Evolutionary conservation across 176 grass and related monocot species (phyloP), one percentile per base, ranked within the genome.

Genomic region (Dactylis glomerata): DNA sequence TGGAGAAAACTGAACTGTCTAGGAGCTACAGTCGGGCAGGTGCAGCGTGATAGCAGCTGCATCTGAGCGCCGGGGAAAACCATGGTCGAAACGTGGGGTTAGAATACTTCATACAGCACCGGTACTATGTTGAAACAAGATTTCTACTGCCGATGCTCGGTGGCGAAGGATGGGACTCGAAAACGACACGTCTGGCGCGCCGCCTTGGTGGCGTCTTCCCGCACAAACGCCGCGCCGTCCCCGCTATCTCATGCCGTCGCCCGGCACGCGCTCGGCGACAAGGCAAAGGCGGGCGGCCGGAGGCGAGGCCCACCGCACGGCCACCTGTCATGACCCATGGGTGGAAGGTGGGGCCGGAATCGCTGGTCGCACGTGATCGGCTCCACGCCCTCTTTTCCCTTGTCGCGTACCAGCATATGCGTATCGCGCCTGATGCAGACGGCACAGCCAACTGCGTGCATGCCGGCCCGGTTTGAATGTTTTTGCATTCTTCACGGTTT

Each of bases 291-390:
- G 49, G 24, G 15, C 59, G 11, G 33, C 19, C n/a, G 1, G 46
- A 50, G 64, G 24, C 76, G 78, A 63, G 47, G 52, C 79, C 69
- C 85, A 81, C 57, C 85, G 70, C 70, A 87, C n/a, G 61, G 50
- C 51, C 86, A 88, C 74, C 73, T 73, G 86, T 68, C 86, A 38
- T 59, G 8, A 2, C 5, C 19, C 20, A 58, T 9, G 76, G 46
- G 57, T 28, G 23, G 3, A 59, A 26, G 23, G 56, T 26, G 57
- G 57, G 57, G 55, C 22, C 1, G 22, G 0, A 15, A 62, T 30
- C 58, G 70, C 38, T 68, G 86, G 10, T 10, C 38, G 49, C 86
- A 71, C 73, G 86, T 88, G 80, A 70, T 15, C 26, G 3, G 22
- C 55, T 11, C 41, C n/a, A 10, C 19, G 37, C 20, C 2, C 20